Percentiles rank a stretch among this genome's conserved stretches.
These are phyloP conservation scores for Taphrina wiesneri DNA, from an alignment of 1,139 yeast genomes.

Conservation along the genomic window DNA sequence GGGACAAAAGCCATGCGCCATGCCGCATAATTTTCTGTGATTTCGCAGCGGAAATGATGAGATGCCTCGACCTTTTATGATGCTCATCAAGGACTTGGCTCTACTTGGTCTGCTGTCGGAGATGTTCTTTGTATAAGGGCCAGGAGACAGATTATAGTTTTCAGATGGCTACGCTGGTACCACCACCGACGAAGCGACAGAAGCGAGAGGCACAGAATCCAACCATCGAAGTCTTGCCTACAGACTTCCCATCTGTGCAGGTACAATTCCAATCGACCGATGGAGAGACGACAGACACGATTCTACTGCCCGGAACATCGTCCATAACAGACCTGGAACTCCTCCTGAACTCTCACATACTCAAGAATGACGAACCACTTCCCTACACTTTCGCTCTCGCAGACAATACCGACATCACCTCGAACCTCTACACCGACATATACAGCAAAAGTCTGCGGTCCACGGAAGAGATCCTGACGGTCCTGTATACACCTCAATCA, in stretches of 20 bases:
- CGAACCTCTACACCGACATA: constrained; percentile 73
- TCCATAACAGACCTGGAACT: constrained; percentile 86
- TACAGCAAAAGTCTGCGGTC: constrained; percentile 83
- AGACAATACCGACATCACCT: constrained; percentile 60
- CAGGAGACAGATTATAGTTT: too few relatives aligned
- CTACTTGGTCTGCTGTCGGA: too few relatives aligned
- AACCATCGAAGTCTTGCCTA: constrained; percentile 72
- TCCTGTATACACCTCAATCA: constrained; percentile 92
- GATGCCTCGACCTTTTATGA: neutral
- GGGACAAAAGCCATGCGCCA: neutral
- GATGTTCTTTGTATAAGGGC: too few relatives aligned
- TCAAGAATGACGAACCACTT: constrained; percentile 71
- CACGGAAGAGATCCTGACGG: constrained; percentile 88
- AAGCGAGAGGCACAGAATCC: constrained; percentile 79
- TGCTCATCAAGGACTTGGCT: too few relatives aligned
- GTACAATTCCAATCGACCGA: constrained; percentile 91
- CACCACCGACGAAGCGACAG: constrained; percentile 92
- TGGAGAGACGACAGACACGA: constrained; percentile 77
- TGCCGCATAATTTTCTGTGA: neutral
- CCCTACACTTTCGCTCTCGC: constrained; percentile 81
- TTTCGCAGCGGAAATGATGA: neutral
- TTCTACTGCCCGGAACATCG: constrained; percentile 72
- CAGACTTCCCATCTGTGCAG: constrained; percentile 80
- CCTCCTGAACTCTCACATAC: constrained; percentile 67
- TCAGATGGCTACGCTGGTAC: constrained; percentile 80